These are phyloP conservation scores for Xylaria intraflava DNA, from an alignment of 495 filamentous ascomycete species.

Conservation along the genomic window DNA sequence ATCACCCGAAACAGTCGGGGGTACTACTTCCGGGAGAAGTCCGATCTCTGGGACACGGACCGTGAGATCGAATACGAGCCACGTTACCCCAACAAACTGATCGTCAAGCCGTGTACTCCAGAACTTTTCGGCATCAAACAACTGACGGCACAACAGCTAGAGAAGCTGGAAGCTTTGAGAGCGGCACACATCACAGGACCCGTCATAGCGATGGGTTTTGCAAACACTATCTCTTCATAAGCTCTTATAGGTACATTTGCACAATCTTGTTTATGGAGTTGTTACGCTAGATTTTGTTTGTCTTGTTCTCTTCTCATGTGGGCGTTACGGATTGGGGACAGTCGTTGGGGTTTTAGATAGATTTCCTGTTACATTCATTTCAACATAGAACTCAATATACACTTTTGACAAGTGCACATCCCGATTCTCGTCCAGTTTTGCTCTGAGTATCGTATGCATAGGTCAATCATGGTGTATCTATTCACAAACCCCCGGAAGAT, in stretches of 20 bases:
- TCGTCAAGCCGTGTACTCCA: background rate
- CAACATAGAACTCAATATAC: too few relatives aligned
- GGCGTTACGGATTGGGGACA: too few relatives aligned
- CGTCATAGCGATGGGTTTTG: background rate
- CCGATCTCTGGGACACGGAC: background rate
- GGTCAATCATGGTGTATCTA: too few relatives aligned
- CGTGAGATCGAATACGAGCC: background rate
- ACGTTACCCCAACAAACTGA: background rate
- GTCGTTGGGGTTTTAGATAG: too few relatives aligned
- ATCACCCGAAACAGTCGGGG: background rate
- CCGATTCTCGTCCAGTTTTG: too few relatives aligned
- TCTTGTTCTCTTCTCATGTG: too few relatives aligned
- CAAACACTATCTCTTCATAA: background rate
- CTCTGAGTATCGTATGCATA: too few relatives aligned
- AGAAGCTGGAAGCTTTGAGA: background rate
- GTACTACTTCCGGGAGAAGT: background rate
- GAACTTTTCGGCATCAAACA: background rate
- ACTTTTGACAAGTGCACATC: too few relatives aligned
- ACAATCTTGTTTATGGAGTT: background rate
- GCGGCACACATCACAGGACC: background rate
- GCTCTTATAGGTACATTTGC: background rate
- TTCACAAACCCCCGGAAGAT: too few relatives aligned
- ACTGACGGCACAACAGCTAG: background rate
- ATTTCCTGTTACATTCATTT: too few relatives aligned
- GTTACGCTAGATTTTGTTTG: background rate